Percentiles rank a stretch among this genome's conserved stretches.
Evolutionary conservation across 169 alveolate genomes (phyloP).

Genomic region (Haemoproteus tartakovskyi): DNA sequence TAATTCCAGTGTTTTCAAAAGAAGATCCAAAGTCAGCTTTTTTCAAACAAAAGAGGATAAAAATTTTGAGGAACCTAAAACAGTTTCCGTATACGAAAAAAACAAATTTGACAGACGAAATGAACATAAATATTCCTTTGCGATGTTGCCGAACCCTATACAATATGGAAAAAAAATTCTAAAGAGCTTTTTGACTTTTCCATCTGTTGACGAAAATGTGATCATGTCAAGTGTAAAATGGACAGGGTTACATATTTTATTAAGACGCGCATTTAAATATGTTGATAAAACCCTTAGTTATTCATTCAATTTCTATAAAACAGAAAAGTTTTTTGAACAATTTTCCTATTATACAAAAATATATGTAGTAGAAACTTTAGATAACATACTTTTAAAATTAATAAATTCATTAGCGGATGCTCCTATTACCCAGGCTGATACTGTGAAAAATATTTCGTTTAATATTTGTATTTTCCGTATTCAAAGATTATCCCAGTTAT

Average conservation of each 20-base stretch:
- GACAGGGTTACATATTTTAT: too few species aligned
- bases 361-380: constrained; percentile 38
- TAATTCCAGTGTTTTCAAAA: too few species aligned
- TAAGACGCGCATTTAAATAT: background rate
- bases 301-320: too few species aligned
- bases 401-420: constrained; percentile 10
- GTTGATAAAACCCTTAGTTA: too few species aligned
- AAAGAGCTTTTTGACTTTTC: background rate
- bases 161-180: background rate
- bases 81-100: background rate
- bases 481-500: constrained; percentile 16
- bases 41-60: background rate
- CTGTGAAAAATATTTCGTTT: constrained; percentile 33
- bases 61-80: background rate
- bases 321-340: too few species aligned
- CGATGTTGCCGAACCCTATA: background rate
- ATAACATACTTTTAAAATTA: constrained; percentile 25
- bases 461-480: constrained; percentile 34
- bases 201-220: too few species aligned
- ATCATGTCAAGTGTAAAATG: too few species aligned
- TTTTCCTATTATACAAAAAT: constrained; percentile 38
- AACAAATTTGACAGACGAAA: background rate
- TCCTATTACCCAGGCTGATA: constrained; percentile 15
- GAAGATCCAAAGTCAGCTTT: background rate
- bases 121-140: background rate